Evolutionary conservation across 2,329 filamentous ascomycete genomes (phyloP).

Genomic region (Stemphylium lycopersici): DNA sequence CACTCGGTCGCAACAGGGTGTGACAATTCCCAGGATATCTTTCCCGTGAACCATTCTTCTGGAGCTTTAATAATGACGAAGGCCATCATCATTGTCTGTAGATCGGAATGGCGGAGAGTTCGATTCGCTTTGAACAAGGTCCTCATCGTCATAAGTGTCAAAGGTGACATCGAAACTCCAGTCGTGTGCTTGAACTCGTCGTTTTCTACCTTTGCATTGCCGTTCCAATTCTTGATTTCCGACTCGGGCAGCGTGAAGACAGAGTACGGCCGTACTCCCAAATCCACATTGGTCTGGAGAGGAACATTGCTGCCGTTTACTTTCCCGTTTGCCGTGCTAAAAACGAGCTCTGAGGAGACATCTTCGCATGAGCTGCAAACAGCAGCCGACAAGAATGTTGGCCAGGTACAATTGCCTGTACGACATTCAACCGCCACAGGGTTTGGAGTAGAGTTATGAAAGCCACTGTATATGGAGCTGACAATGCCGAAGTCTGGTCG

Average conservation of each 20-base stretch:
- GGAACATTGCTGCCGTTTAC: neutral
- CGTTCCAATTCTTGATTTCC: neutral
- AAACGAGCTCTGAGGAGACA: constrained; percentile 4
- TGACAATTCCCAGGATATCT: constrained; percentile 6
- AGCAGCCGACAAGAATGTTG: constrained; percentile 8
- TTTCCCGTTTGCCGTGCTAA: neutral
- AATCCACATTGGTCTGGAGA: too few relatives aligned
- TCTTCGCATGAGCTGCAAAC: constrained; percentile 16
- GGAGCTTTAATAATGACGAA: constrained; percentile 4
- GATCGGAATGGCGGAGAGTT: neutral
- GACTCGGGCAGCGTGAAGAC: neutral
- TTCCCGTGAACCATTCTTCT: constrained; percentile 3
- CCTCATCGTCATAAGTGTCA: neutral
- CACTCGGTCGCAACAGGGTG: constrained; percentile 16
- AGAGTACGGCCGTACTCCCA: neutral
- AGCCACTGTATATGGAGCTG: constrained; percentile 17
- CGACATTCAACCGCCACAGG: constrained; percentile 4
- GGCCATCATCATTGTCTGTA: constrained; percentile 2
- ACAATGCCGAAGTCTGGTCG: constrained; percentile 15
- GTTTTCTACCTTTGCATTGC: too few relatives aligned
- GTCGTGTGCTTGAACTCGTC: too few relatives aligned
- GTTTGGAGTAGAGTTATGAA: constrained; percentile 3
- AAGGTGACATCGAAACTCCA: neutral
- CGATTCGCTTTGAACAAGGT: neutral
- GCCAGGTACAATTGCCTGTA: constrained; percentile 19